Evolutionary conservation across 2,329 filamentous ascomycete genomes (phyloP), one percentile per base, ranked within the genome.

Genomic region (Apiospora malaysiana): DNA sequence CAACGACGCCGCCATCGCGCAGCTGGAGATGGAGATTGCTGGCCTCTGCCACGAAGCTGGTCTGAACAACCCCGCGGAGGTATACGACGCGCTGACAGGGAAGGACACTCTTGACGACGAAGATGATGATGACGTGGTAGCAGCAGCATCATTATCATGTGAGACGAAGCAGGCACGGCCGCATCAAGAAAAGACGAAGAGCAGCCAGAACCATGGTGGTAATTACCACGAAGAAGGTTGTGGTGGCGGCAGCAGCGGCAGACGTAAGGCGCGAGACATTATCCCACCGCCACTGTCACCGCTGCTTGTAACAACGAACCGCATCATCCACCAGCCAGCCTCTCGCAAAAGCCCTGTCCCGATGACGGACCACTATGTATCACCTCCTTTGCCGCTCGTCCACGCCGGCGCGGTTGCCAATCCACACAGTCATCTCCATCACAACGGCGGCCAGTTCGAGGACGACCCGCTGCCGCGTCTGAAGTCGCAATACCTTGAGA

Each of bases 51-150:
- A 27, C 32, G 66, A 70, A 43, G 69, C 68, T 10, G 68, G 71
- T 18, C 51, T 66, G 56, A 25, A n/a, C 9, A 23, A 32, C 25
- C 66, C 69, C 0, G 66, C 59, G 8, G 71, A 65, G 43, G 71
- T 72, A 16, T 70, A 66, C 25, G 32, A 70, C 23, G 71, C 68
- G 66, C 66, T 73, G 43, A 40, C 32, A 9, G 56, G 18, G 9
- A 40, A 9, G 10, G 23, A 27, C 21, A 14, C 3, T 40, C 32
- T 3, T 6, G 56, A 40, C 8, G 9, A 40, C 9, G 56, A 10
- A 18, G 9, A 18, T 9, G 9, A n/a, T 21, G 10, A 27, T 12
- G 14, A 25, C 4, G 49, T 4, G 4, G 49, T 3, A 27, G 32
- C 16, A 27, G 32, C 16, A 18, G 8, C 51, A 7, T 18, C 27